phyloP scores from a whole-genome alignment of 1,284 basidiomycete species.

The Somion occarium region DNA sequence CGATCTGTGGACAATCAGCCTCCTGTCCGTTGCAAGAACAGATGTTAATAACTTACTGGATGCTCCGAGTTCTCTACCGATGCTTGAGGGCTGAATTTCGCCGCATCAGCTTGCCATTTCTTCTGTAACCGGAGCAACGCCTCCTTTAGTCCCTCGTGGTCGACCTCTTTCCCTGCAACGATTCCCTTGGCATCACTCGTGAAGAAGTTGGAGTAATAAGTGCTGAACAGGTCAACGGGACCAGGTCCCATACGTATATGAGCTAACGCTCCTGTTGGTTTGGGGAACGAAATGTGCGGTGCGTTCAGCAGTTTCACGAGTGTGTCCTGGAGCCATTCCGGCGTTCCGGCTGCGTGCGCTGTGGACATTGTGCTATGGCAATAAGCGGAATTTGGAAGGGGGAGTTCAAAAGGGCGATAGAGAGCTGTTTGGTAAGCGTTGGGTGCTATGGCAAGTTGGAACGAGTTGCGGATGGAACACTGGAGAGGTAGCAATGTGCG shows the following conservation, averaged over 20 bases:
- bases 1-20: too few relatives aligned
- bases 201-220: conserved; percentile 25
- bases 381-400: background rate
- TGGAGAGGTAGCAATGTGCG: background rate
- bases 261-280: conserved; percentile 9
- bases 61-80: conserved; percentile 7
- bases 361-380: background rate
- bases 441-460: background rate
- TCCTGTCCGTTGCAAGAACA: too few relatives aligned
- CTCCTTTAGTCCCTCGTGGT: conserved; percentile 23
- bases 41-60: conserved; percentile 9
- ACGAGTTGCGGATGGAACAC: background rate
- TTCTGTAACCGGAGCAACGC: conserved; percentile 25
- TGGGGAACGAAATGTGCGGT: conserved; percentile 28
- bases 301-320: conserved; percentile 24
- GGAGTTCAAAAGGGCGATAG: background rate
- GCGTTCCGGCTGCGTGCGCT: conserved; percentile 7
- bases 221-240: conserved; percentile 30
- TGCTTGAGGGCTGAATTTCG: conserved; percentile 13
- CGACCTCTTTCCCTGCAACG: conserved; percentile 22
- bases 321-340: conserved; percentile 23
- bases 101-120: conserved; percentile 20
- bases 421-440: background rate
- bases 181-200: conserved; percentile 21
- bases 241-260: conserved; percentile 24